Base-by-base conservation (phyloP, 2,329 filamentous ascomycete species). In the Colletotrichum sp. region DNA sequence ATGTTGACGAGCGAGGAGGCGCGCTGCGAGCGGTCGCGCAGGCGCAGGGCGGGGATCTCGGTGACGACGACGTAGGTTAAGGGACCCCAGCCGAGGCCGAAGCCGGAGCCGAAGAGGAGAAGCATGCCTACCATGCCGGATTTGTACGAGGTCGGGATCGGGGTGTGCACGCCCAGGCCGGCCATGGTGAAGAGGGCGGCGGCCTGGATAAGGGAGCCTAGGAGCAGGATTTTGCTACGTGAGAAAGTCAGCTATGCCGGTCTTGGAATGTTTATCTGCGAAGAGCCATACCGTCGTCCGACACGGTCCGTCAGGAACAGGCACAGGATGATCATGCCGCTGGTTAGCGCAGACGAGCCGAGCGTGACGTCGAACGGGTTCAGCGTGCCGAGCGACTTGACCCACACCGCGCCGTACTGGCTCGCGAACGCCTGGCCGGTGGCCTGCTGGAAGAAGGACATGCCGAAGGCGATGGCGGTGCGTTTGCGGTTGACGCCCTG, bases 51-150 rank as follows among this genome's bases (percentile, higher is more conserved):
- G 26, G 84, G 81, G 5, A 86, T 67, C 70, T 86, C 85, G 6
- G 84, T 81, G 2, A 81, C 80, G 55, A 86, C 79, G 63, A 84
- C 82, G 69, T 85, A 84, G 5, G 80, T 80, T 1, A 83, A 66
- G 2, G 84, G 84, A 1, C 81, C 84, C 82, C 83, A 86, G 16
- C 81, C 83, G 2, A 83, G 77, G 48, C 77, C 77, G 74, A 82
- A 84, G 21, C 82, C 82, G 55, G 82, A 74, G 34, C 75, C 77
- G 39, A 82, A 85, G 6, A 87, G 55, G 30, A 80, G 80, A 34
- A 84, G 78, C 78, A 83, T 83, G 48, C 82, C 81, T 8, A 86
- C 81, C 52, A 85, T 83, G 15, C 79, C 81, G 13, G 78, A 76
- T 21, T 81, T 82, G 66, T 79, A 75, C 6, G 64, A 65, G 32